A percentile compares a stretch with the other conserved stretches of the same genome.
Conservation (phyloP, 768 basidiomycete species). For the Pleurotus giganteus region DNA sequence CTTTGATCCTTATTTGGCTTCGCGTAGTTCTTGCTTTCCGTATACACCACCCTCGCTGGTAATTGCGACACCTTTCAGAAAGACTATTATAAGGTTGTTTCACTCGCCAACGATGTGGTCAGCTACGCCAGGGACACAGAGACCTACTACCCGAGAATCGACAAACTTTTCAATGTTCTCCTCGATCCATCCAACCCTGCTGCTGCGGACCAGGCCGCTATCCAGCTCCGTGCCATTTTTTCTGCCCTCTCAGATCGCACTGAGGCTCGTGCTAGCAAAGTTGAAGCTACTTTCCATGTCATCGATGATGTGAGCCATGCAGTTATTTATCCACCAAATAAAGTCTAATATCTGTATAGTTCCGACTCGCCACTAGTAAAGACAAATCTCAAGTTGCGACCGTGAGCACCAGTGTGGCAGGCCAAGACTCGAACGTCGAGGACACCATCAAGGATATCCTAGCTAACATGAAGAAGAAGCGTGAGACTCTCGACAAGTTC, state of each 20-base stretch:
- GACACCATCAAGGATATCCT: background rate
- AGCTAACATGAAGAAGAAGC: background rate
- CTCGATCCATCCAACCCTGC: background rate
- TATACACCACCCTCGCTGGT: background rate
- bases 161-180: background rate
- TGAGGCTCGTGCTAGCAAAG: background rate
- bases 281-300: background rate
- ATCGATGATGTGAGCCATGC: background rate
- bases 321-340: background rate
- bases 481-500: background rate
- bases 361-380: background rate
- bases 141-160: background rate
- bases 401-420: background rate
- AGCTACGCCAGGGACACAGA: background rate
- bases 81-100: background rate
- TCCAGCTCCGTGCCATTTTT: background rate
- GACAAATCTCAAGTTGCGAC: background rate
- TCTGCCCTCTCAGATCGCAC: background rate
- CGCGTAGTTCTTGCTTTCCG: background rate
- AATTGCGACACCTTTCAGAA: background rate
- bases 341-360: background rate
- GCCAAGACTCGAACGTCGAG: background rate
- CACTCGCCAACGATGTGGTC: background rate
- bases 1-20: background rate
- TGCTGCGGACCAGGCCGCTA: background rate